Evolutionary conservation across 768 basidiomycete species (phyloP), one percentile per base, ranked within the genome.

Genomic region (Leccinum subtestaceum): DNA sequence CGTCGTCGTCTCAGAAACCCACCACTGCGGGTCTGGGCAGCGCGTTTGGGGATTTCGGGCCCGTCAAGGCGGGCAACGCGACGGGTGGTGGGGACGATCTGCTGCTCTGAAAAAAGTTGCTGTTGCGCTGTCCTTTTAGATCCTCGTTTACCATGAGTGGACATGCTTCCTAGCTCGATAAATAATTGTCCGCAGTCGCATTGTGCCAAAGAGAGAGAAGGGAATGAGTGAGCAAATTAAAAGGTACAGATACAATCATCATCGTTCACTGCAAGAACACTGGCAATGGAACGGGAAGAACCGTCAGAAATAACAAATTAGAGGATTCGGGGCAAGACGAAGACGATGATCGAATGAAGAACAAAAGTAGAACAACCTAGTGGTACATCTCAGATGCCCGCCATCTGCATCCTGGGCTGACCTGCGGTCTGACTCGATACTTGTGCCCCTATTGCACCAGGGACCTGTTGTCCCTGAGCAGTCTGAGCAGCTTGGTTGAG

Each of bases 31-130:
- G 61, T 13, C 23, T 55, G 43, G 62, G 62, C 5, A 66, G 55
- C 36, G 59, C 65, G 4, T 76, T 78, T 60, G 78, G 78, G 7
- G 68, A 68, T 19, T 75, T 77, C 38, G 74, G 73, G 38, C 52
- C 67, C 10, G 53, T 64, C 54, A 64, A 70, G 52, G n/a, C 54
- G 0, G 46, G 60, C 38, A 65, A 62, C 13, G n/a, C 36, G 53
- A 58, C 61, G 62, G 65, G 70, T 11, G 74, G 74, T 23, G 74
- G 70, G 9, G 79, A 81, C 59, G 79, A 81, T 71, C 61, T 81
- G 52, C 67, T 81, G 52, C 65, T 81, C 58, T 81, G 68, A 74
- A 60, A 34, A 59, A 10, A 10, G 43, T 32, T 29, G 4, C 2
- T 15, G 31, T 31, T 9, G 8, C 4, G 0, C 31, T 34, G 19